phyloP scores from a whole-genome alignment of 164 flowering plant species.

The Amborella trichopoda region DNA sequence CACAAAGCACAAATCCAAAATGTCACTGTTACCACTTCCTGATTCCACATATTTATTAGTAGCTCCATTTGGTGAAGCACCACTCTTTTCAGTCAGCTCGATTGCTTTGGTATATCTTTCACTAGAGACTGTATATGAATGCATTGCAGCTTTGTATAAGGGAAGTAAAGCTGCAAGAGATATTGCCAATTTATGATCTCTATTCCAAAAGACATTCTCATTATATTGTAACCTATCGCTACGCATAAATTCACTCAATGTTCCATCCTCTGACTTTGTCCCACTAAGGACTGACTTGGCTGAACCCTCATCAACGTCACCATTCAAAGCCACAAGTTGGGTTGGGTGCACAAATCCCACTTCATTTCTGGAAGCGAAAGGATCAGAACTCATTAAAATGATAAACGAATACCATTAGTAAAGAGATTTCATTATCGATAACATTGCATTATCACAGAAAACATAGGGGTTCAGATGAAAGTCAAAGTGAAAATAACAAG shows the following conservation, averaged over 20 bases:
- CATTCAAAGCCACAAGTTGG: slow-evolving; percentile 40
- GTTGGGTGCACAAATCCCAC: slow-evolving; percentile 83
- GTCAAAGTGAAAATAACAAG: no score
- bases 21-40: no score
- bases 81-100: slow-evolving; percentile 5
- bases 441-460: no score
- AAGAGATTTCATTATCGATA: no score
- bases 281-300: slow-evolving; percentile 3
- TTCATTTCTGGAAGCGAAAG: slow-evolving; percentile 57
- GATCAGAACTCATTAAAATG: not conserved
- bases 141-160: slow-evolving; percentile 46
- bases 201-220: slow-evolving; percentile 40
- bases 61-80: slow-evolving; percentile 7
- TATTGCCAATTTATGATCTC: slow-evolving; percentile 79
- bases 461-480: no score
- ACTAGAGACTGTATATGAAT: slow-evolving; percentile 36
- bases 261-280: slow-evolving; percentile 6
- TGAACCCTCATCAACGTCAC: slow-evolving; percentile 14
- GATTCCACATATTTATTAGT: no score
- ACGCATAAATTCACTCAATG: no score
- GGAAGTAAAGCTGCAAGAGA: slow-evolving; percentile 42
- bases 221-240: slow-evolving; percentile 9
- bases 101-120: slow-evolving; percentile 15
- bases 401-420: not conserved
- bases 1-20: no score